Evolutionary conservation across 768 basidiomycete species (phyloP), one percentile per base, ranked within the genome.

Genomic region (Suillus spraguei): DNA sequence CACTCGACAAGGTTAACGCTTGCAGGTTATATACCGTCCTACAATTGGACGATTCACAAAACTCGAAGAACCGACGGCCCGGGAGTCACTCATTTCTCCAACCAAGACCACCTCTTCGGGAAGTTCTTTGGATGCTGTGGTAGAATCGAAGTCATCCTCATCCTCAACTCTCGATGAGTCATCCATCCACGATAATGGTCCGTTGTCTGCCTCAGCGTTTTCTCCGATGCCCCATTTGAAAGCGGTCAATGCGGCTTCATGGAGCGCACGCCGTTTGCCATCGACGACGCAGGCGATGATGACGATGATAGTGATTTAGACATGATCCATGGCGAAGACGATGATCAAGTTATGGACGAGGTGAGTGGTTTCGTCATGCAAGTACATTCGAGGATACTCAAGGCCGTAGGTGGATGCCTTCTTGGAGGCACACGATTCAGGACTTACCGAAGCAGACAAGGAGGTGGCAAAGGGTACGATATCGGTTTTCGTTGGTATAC

Each of bases 251-350:
- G 90, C 90, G 38, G 92, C 92, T 81, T 94, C 53, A 90, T 96
- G 90, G 92, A 97, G 73, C 82, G 97, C 49, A 95, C 94, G 32
- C 90, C 91, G 66, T 99, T 99, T 73, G 94, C 94, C n/a, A 97
- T 99, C 64, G 97, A 99, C 71, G 94, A 95, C 75, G 93, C 89
- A 4, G 90, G 88, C 60, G 92, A 94, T 67, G 90, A 90, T 63
- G 91, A 90, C 33, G 89, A 88, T 0, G 90, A 92, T 13, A 76
- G 89, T 72, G 77, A 87, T 73, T 77, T 84, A 8, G 79, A 77
- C 9, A 76, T 78, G 35, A 85, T 82, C 6, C 87, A 85, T 33
- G 79, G 78, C 16, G 86, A 82, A 58, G 87, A 85, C 53, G 88
- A 89, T 62, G 88, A 90, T 65, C 87, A 86, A 63, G 93, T 96